Base-by-base conservation (phyloP, 2,329 filamentous ascomycete genomes). In the Herpotrichia juniperi region DNA sequence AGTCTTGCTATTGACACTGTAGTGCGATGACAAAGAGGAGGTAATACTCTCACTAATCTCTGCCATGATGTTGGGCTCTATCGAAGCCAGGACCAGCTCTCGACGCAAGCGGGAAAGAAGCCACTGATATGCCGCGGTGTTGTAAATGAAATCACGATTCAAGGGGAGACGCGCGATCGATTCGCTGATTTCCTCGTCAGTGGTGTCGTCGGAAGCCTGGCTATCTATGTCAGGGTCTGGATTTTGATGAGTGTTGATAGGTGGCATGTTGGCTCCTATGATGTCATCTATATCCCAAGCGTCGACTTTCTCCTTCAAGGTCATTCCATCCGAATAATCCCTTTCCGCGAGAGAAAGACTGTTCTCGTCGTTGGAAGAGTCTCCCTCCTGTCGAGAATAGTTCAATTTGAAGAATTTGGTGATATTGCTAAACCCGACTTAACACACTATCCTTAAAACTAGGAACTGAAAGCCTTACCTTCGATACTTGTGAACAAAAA, bases 51-150 rank as follows among this genome's bases (percentile, higher is more conserved):
- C 21, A n/a, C 10, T 30, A 16, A 48, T 48, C 22, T 28, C 25
- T 22, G 17, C 22, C 46, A 28, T 47, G 12, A 25, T 32, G 25
- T 46, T 32, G 14, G 26, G 43, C 32, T 35, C 32, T 35, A n/a
- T 6, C 6, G 32, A n/a, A 35, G n/a, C 32, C 30, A 51, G 42
- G 28, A 25, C 8, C 8, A 30, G 7, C 21, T 51, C 48, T n/a
- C 48, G 16, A 30, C 39, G n/a, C 24, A 51, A 10, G 11, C 42
- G 46, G 2, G 42, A 26, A 22, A 51, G 39, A 31, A 51, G 48
- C 48, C 48, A 51, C 11, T 19, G 22, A 31, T 51, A 51, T 12
- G 42, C 48, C 24, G 48, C 42, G 21, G 19, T 40, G 19, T 42
- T 17, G 6, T 25, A 30, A 39, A 47, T 39, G 31, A 47, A 47